Evolutionary conservation across 2,329 filamentous ascomycete genomes (phyloP).

Genomic region (Fusarium compactum): DNA sequence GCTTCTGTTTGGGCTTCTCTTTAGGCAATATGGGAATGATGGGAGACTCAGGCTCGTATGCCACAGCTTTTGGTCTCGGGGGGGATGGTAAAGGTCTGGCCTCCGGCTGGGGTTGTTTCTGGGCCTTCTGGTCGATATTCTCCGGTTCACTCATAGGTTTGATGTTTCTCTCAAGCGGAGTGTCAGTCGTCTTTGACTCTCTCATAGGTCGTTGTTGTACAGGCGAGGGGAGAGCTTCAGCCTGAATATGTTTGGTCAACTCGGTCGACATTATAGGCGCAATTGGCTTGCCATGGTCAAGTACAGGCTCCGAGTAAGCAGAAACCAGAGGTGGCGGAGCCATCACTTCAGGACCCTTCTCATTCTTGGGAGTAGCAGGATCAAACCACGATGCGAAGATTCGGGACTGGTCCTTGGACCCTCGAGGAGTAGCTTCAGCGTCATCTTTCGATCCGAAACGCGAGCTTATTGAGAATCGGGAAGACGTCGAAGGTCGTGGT

Average conservation of each 20-base stretch:
- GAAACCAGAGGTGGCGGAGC: conserved; percentile 20
- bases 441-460: conserved; percentile 32
- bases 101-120: not conserved
- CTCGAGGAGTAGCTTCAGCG: conserved; percentile 1
- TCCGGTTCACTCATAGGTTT: not conserved
- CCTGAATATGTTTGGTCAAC: not conserved
- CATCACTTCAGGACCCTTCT: not conserved
- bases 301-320: conserved; percentile 4
- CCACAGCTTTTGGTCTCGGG: not conserved
- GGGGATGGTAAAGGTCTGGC: conserved; percentile 7
- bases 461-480: conserved; percentile 35
- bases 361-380: conserved; percentile 11
- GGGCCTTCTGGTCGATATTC: not conserved
- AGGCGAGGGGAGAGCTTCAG: not conserved
- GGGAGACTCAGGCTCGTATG: not conserved
- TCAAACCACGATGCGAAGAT: conserved; percentile 21
- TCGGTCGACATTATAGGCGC: not conserved
- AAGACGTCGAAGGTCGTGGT: conserved; percentile 28
- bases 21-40: not conserved
- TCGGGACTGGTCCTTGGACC: conserved; percentile 23
- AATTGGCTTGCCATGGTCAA: conserved; percentile 1
- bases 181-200: not conserved
- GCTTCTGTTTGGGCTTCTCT: not conserved
- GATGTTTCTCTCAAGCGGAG: not conserved
- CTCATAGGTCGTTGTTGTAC: not conserved